phyloP scores from a whole-genome alignment of 805 yeast species.

The Schwanniomyces sp. region DNA sequence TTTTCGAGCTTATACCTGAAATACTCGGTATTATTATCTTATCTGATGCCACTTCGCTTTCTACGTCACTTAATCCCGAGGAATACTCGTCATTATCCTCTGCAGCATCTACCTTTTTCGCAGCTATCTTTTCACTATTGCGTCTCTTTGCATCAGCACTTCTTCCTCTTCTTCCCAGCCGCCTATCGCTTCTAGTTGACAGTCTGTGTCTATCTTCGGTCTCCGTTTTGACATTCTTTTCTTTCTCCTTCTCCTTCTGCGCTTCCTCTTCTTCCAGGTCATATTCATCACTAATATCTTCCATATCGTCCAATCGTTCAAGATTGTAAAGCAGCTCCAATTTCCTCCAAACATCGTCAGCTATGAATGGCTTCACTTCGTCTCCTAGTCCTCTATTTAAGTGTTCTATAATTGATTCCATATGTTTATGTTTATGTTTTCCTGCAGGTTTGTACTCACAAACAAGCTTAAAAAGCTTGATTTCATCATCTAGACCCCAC shows the following conservation, averaged over 20 bases:
- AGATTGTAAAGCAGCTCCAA: slow-evolving; percentile 55
- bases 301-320: slow-evolving; percentile 56
- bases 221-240: neutral
- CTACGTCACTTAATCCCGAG: slow-evolving; percentile 12
- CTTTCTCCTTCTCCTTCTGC: slow-evolving; percentile 7
- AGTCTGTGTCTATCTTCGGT: slow-evolving; percentile 5
- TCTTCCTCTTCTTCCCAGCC: slow-evolving; percentile 1
- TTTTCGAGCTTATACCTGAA: neutral
- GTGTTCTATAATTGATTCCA: slow-evolving; percentile 40
- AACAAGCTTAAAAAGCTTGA: slow-evolving; percentile 56
- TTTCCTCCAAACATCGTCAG: slow-evolving; percentile 58
- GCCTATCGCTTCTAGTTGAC: neutral
- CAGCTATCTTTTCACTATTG: slow-evolving; percentile 5
- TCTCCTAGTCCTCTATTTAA: slow-evolving; percentile 28
- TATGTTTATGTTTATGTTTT: slow-evolving; percentile 39
- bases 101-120: neutral
- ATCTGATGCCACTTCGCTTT: slow-evolving; percentile 4
- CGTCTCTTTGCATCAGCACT: neutral
- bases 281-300: slow-evolving; percentile 22
- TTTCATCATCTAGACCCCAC: slow-evolving; percentile 67
- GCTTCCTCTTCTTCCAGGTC: slow-evolving; percentile 15
- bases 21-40: slow-evolving; percentile 3
- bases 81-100: slow-evolving; percentile 9
- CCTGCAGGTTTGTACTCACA: slow-evolving; percentile 75
- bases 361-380: slow-evolving; percentile 30